Evolutionary conservation across 345 rosid species (phyloP), one percentile per base, ranked within the genome.

Genomic region (Aquilaria yunnanensis): DNA sequence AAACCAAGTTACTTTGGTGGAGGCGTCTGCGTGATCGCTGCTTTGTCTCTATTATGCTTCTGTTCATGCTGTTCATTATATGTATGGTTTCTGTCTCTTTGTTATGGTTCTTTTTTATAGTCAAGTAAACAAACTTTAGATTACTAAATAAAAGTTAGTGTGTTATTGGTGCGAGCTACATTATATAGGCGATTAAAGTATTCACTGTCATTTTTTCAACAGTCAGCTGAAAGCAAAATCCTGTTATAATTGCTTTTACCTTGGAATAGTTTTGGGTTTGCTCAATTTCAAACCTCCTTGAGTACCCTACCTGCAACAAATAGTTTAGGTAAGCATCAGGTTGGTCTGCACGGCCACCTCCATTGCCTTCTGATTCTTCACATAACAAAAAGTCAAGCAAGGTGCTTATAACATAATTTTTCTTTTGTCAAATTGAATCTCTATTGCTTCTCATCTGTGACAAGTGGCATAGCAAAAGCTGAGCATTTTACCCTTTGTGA

Each of bases 21-120:
- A 90, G 89, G 76, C 83, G 84, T 59, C 14, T 86, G 74, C 89
- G 89, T 72, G 98, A 93, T 82, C 88, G 89, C 30, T 87, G 83
- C 78, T 87, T 90, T 71, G 81, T 87, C 32, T 77, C 71, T 66
- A 74, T 84, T 46, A 83, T 90, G 47, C 51, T 76, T 50, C 58
- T 73, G 49, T 89, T 93, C 75, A 87, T 93, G 80, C 83, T 83
- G 74, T 84, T 84, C 64, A 74, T 90, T 41, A 84, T 90, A 73
- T 80, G 96, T 93, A 79, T 77, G 92, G 64, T 66, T 56, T 47
- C 45, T 32, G 54, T 6, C 43, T 56, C 1, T 48, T 31, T 53
- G 43, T 30, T 32, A 13, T 32, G 51, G 3, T 23, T 23, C 5
- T 57, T 37, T 9, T 37, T 37, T 5, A 37, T 37, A 37, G 43